These are phyloP conservation scores for Colletotrichum musicola DNA, from an alignment of 2,329 filamentous ascomycete genomes.

Conservation along the genomic window DNA sequence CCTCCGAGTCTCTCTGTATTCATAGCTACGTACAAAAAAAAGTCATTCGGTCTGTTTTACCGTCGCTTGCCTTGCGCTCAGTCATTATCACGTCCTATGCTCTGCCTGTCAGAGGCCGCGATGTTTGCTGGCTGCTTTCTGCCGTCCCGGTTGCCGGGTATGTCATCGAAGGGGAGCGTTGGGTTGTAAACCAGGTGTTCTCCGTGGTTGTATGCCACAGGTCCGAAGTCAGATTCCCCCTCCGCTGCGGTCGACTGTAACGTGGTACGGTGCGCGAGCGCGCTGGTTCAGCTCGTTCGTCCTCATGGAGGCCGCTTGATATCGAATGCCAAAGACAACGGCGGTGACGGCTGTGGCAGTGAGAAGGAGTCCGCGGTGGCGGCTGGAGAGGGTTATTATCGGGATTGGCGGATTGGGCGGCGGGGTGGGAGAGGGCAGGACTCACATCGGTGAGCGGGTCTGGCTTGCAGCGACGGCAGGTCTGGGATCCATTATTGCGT, in stretches of 20 bases:
- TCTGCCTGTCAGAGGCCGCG: background rate
- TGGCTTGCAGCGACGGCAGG: constrained; percentile 22
- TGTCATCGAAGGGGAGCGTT: background rate
- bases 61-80: background rate
- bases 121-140: too few relatives aligned
- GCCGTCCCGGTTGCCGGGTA: background rate
- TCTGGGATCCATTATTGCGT: constrained; percentile 23
- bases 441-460: constrained; percentile 39
- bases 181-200: background rate
- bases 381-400: constrained; percentile 44
- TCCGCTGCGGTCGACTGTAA: constrained; percentile 66
- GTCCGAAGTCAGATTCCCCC: constrained; percentile 52
- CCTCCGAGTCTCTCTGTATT: constrained; percentile 29
- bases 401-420: constrained; percentile 23
- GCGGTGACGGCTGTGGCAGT: constrained; percentile 49
- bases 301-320: constrained; percentile 51
- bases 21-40: constrained; percentile 12
- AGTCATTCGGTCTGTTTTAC: constrained; percentile 2
- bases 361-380: constrained; percentile 53
- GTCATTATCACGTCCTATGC: background rate
- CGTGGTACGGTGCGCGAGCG: constrained; percentile 54
- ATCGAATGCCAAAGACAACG: constrained; percentile 47
- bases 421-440: constrained; percentile 41
- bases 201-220: background rate
- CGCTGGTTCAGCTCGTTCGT: constrained; percentile 60